Base-by-base conservation (phyloP, 352 stramenopile genomes). In the Globisporangium iwayamae region DNA sequence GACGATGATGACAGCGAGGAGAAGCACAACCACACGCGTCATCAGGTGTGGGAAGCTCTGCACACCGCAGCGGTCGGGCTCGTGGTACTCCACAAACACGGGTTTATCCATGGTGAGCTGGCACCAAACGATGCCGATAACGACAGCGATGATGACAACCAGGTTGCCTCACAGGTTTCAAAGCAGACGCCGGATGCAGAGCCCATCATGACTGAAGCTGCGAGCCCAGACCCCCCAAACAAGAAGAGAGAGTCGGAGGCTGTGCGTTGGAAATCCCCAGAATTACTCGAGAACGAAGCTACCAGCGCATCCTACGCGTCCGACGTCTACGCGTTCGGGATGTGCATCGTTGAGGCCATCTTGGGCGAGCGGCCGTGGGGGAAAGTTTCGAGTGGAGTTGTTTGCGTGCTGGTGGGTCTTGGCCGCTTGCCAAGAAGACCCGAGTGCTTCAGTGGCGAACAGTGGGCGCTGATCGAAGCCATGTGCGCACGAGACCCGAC, bases 291-390 rank as follows among this genome's bases (percentile, higher is more conserved):
- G 10, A 2, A 28, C 8, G 10, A 28, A 54, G 47, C 3, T 2
- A 13, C 47, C 5, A 54, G 22, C 10, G 47, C 14, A 16, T 36
- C 22, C 4, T 30, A 2, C 22, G 22, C 47, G 16, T 54, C 18
- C 45, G 18, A 43, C 18, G 41, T 63, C 41, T 45, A 43, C n/a
- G 18, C 53, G n/a, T 47, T 59, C 16, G 53, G 32, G 14, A 48
- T 59, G 53, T 59, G 53, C 53, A 28, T 34, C n/a, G 14, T 47
- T 20, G 53, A 59, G 47, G n/a, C 34, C 3, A 34, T 43, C n/a
- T 47, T 34, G 16, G 34, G 53, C 10, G n/a, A 30, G 11, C 1
- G 16, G 10, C 32, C 34, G 32, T 48, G 34, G 53, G 18, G 18
- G 14, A 28, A 45, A n/a, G 53, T 59, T 18, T 48, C 53, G 5